Evolutionary conservation across 2,329 filamentous ascomycete species (phyloP).

Genomic region (Apiospora kogelbergensis): DNA sequence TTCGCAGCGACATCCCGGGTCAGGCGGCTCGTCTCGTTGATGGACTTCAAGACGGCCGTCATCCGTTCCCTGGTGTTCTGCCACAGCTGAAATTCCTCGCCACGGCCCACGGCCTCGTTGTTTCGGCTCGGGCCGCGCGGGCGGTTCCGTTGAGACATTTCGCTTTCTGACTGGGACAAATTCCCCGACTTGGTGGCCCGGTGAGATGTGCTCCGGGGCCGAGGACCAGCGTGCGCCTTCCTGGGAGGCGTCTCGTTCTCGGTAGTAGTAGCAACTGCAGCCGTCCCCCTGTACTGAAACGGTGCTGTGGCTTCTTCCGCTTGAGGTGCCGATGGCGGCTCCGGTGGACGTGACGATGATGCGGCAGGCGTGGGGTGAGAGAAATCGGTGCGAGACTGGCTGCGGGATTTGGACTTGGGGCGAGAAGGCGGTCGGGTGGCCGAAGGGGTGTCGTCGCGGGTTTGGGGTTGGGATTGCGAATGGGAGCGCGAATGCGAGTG

Average conservation of each 20-base stretch:
- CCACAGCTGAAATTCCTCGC: constrained; percentile 44
- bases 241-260: background rate
- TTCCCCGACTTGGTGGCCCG: background rate
- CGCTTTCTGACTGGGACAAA: background rate
- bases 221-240: background rate
- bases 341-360: background rate
- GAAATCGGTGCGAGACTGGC: background rate
- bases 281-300: background rate
- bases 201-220: background rate
- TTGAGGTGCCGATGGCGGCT: background rate
- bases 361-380: background rate
- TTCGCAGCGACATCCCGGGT: constrained; percentile 38
- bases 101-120: constrained; percentile 37
- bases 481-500: background rate
- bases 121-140: constrained; percentile 36
- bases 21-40: constrained; percentile 41
- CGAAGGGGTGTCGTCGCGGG: background rate
- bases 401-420: background rate
- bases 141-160: constrained; percentile 28
- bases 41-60: constrained; percentile 31
- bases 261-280: background rate
- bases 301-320: background rate
- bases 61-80: constrained; percentile 39
- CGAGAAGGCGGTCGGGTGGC: background rate
- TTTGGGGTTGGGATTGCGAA: background rate